Conservation (phyloP, 148 eudicot species). For the Bassia scoparia region DNA sequence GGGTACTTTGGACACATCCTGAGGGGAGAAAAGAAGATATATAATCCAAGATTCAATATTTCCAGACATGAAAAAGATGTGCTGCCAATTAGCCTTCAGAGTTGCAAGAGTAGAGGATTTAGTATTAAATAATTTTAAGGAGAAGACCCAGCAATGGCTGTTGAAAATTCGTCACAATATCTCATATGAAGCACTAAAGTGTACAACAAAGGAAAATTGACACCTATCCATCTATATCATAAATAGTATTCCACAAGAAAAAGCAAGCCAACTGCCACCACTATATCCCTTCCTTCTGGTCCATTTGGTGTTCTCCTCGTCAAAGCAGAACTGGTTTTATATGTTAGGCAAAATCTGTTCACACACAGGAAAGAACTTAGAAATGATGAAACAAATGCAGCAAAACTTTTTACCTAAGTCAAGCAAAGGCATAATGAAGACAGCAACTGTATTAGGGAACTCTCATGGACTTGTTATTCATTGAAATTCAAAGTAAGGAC, state of each 20-base stretch:
- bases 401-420: not conserved
- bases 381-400: not conserved
- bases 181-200: too few species aligned
- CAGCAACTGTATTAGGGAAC: not conserved
- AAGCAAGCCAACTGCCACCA: constrained; percentile 87
- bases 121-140: too few species aligned
- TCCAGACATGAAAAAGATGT: too few species aligned
- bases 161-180: too few species aligned
- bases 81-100: too few species aligned
- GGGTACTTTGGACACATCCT: constrained; percentile 91
- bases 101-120: too few species aligned
- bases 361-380: not conserved
- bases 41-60: not conserved
- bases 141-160: constrained; percentile 11
- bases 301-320: constrained; percentile 77
- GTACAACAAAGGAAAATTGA: not conserved
- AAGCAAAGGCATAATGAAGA: not conserved
- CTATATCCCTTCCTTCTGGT: constrained; percentile 66
- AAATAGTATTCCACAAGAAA: not conserved
- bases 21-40: constrained; percentile 17
- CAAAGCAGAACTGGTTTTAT: constrained; percentile 72
- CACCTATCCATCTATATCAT: not conserved
- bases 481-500: too few species aligned
- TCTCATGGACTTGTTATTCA: not conserved
- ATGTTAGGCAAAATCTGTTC: constrained; percentile 83